A percentile compares a stretch with the other conserved stretches of the same genome.
These are phyloP conservation scores for Scheffersomyces stipitis DNA, from an alignment of 805 yeast genomes.

Conservation along the genomic window DNA sequence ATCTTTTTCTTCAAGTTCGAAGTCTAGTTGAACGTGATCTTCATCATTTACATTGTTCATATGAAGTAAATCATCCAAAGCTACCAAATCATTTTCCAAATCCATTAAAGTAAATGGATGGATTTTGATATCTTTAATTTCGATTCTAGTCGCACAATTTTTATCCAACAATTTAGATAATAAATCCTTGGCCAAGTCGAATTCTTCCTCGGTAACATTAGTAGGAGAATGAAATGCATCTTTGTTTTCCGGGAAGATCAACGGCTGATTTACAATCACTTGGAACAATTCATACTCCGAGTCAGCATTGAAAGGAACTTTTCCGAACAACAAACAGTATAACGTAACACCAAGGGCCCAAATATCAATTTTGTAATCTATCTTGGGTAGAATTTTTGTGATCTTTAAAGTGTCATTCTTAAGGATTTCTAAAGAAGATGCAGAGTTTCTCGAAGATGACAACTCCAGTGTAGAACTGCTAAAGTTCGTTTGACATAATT, in stretches of 20 bases:
- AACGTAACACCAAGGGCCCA: constrained; percentile 97
- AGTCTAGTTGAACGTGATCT: constrained; percentile 8
- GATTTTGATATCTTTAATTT: constrained; percentile 66
- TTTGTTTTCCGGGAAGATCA: constrained; percentile 53
- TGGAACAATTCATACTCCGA: constrained; percentile 84
- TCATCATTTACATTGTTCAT: constrained; percentile 25
- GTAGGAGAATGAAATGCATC: constrained; percentile 37
- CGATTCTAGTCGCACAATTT: constrained; percentile 66
- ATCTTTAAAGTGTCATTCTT: constrained; percentile 18
- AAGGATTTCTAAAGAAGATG: constrained; percentile 23
- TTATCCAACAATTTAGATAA: constrained; percentile 62
- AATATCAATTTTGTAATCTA: constrained; percentile 85
- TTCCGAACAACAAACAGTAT: constrained; percentile 84
- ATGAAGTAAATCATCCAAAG: constrained; percentile 35
- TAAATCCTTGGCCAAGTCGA: constrained; percentile 55
- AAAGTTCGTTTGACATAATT: constrained; percentile 68
- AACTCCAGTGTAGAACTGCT: constrained; percentile 11
- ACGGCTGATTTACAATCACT: constrained; percentile 64
- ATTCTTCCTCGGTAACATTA: constrained; percentile 43
- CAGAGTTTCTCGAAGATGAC: constrained; percentile 6
- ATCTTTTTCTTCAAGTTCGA: constrained; percentile 34
- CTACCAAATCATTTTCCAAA: constrained; percentile 35
- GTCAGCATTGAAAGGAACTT: constrained; percentile 84
- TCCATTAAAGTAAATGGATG: constrained; percentile 65
- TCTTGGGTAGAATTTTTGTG: constrained; percentile 41